These are phyloP conservation scores for Pinus albicaulis DNA, from an alignment of 75 land plant genomes.

Conservation along the genomic window DNA sequence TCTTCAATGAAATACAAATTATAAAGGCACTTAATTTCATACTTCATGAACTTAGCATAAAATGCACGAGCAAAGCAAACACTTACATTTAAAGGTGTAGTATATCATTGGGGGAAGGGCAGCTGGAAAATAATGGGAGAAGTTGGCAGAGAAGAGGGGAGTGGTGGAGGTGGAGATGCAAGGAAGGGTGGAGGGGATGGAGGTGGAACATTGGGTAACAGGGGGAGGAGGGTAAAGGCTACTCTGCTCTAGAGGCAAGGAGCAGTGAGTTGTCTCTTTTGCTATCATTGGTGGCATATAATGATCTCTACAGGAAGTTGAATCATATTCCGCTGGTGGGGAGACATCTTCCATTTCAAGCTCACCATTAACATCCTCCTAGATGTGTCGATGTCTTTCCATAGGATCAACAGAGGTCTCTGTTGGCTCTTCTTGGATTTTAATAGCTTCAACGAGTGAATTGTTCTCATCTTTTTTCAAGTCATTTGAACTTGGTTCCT, in stretches of 20 bases:
- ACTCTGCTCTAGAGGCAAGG: not conserved
- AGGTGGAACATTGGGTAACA: conserved; percentile 36
- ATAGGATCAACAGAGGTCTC: conserved; percentile 24
- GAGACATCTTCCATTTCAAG: conserved; percentile 99
- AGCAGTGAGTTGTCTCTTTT: not conserved
- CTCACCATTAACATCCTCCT: conserved; percentile 91
- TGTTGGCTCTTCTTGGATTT: conserved; percentile 27
- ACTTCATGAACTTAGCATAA: not conserved
- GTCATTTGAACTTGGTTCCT: conserved; percentile 27
- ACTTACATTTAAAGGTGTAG: conserved; percentile 26
- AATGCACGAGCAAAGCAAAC: not conserved
- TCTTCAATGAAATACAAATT: not conserved
- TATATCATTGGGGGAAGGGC: conserved; percentile 22
- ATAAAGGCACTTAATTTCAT: not conserved
- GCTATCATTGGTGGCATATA: conserved; percentile 13
- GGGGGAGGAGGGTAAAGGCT: conserved; percentile 51
- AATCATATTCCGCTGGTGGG: conserved; percentile 44
- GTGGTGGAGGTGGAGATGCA: too few relatives aligned
- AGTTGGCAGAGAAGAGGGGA: too few relatives aligned
- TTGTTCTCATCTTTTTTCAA: conserved; percentile 15
- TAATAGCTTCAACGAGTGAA: conserved; percentile 9
- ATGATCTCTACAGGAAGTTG: conserved; percentile 1
- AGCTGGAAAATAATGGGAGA: not conserved
- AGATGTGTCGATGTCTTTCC: conserved; percentile 66
- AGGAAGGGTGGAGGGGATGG: conserved; percentile 44